phyloP scores from a whole-genome alignment of 2,329 filamentous ascomycete species.

The Parasarocladium wereldwijsianum region DNA sequence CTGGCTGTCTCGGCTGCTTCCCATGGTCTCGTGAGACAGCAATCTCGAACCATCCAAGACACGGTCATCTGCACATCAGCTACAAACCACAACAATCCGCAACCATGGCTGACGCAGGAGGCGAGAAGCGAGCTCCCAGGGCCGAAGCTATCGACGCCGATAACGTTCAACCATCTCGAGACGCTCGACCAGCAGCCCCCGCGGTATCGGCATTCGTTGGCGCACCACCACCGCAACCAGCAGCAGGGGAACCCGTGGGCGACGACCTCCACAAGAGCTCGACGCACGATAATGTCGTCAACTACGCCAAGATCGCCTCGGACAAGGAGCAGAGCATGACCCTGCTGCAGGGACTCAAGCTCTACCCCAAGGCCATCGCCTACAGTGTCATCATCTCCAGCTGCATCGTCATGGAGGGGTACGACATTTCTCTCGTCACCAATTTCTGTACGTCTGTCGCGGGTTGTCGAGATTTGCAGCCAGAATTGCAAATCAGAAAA shows the following conservation, averaged over 20 bases:
- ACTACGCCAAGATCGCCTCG: slow-evolving; percentile 27
- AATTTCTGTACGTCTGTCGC: slow-evolving; percentile 49
- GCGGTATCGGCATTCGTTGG: no score
- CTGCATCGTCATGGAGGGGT: slow-evolving; percentile 84
- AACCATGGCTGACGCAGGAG: no score
- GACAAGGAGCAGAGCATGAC: slow-evolving; percentile 56
- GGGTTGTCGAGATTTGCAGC: not conserved
- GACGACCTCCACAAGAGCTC: slow-evolving; percentile 11
- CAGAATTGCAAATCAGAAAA: slow-evolving; percentile 1
- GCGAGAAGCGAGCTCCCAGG: no score
- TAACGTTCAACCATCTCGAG: no score
- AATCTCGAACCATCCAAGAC: no score
- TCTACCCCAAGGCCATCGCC: slow-evolving; percentile 75
- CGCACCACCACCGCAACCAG: not conserved
- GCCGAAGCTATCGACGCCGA: no score
- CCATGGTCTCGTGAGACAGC: no score
- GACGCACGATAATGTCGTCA: slow-evolving; percentile 15
- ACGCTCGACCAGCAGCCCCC: no score
- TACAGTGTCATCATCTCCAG: slow-evolving; percentile 84
- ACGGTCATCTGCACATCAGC: no score
- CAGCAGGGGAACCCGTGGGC: slow-evolving; percentile 6
- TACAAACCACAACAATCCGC: no score
- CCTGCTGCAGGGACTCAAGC: slow-evolving; percentile 57
- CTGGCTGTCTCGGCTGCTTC: no score
- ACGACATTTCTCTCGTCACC: slow-evolving; percentile 67